Evolutionary conservation across 495 filamentous ascomycete genomes (phyloP), one percentile per base, ranked within the genome.

Genomic region (Penicillium steckii): DNA sequence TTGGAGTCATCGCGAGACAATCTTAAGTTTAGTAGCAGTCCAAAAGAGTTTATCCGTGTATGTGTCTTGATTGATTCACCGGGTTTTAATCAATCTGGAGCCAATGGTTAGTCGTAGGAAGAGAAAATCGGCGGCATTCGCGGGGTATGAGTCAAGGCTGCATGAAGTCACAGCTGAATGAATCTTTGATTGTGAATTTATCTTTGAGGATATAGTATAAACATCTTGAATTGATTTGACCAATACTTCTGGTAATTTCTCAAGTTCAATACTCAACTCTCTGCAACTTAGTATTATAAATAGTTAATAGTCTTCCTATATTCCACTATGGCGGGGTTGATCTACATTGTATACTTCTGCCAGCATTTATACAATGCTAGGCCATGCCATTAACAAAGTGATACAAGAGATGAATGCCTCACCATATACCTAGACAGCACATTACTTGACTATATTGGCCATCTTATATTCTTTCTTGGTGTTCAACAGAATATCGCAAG

Each of bases 61-160:
- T 8, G n/a, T 44, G 25, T 44, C 35, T n/a, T 40, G 27, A 10
- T 41, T 23, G 12, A 52, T 44, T 58, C 24, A 47, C 26, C 21
- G 40, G 41, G 27, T 18, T 49, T 23, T 48, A 3, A 37, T 48
- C 30, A 42, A 13, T 27, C 10, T 3, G 35, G 27, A 23, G 48
- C 41, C 35, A 46, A 46, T 42, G 19, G 23, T 5, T 44, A 12
- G 26, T 44, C 35, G 33, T 4, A 48, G 8, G 10, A 22, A 38
- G 22, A 3, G 5, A 9, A 44, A 50, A 46, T 44, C 25, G 44
- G 47, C 48, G 33, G 38, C 54, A 46, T 54, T 54, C 47, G 58
- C 44, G 58, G 58, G 58, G 58, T 61, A 57, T 57, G 50, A 53
- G 49, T 53, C 50, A 50, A 48, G n/a, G 42, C n/a, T 21, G 15